Evolutionary conservation across 2,329 filamentous ascomycete species (phyloP).

Genomic region (Hymenoscyphus repandus): DNA sequence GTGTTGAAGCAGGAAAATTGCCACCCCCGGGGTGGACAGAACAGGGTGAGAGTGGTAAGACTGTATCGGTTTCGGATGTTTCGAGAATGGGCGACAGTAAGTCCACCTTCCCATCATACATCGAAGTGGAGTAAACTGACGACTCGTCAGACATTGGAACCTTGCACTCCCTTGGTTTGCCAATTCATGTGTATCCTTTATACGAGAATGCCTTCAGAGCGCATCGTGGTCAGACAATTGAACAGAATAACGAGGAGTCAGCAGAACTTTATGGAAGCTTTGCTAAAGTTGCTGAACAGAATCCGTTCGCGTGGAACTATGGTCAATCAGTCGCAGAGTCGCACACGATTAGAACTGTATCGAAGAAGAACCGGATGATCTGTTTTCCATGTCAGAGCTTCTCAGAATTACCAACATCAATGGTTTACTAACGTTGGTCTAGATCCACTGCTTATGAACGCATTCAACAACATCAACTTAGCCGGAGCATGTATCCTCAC

Average conservation of each 20-base stretch:
- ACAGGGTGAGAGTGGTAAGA: constrained; percentile 40
- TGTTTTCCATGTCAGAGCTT: constrained; percentile 55
- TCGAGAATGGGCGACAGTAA: constrained; percentile 38
- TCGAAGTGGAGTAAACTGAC: background rate
- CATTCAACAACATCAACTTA: constrained; percentile 64
- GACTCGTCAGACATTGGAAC: constrained; percentile 45
- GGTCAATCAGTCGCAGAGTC: constrained; percentile 39
- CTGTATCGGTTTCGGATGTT: constrained; percentile 46
- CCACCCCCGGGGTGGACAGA: constrained; percentile 57
- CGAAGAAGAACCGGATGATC: constrained; percentile 59
- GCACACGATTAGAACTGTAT: constrained; percentile 48
- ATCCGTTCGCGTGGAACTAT: constrained; percentile 53
- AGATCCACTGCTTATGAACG: constrained; percentile 68
- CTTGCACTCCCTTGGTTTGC: constrained; percentile 53
- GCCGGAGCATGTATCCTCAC: constrained; percentile 57
- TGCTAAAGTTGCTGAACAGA: constrained; percentile 47
- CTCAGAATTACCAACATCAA: background rate
- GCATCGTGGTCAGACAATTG: constrained; percentile 45
- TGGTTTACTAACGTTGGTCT: constrained; percentile 11
- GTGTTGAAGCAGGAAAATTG: constrained; percentile 44
- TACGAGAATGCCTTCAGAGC: constrained; percentile 62
- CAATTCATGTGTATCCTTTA: constrained; percentile 62
- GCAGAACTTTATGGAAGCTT: constrained; percentile 56
- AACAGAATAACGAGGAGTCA: constrained; percentile 54
- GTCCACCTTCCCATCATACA: constrained; percentile 9